phyloP scores from a whole-genome alignment of 257 asterid genomes.

The Pogostemon cablin region DNA sequence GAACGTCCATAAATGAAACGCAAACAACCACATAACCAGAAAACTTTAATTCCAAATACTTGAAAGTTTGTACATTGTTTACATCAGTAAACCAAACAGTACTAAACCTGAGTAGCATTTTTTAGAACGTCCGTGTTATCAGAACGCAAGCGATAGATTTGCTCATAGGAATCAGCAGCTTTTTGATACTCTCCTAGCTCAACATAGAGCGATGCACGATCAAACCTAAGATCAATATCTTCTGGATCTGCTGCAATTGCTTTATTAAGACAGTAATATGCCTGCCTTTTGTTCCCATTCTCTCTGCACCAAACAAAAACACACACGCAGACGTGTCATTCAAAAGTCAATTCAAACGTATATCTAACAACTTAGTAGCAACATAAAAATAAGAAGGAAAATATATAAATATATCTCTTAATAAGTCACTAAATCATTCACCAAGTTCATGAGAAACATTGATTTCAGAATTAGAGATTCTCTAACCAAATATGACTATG shows the following conservation, averaged over 20 bases:
- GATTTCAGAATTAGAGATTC: conserved; percentile 1
- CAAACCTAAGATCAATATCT: conserved; percentile 60
- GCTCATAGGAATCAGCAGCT: conserved; percentile 79
- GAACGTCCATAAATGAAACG: neutral
- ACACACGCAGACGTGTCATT: neutral
- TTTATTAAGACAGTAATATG: conserved; percentile 69
- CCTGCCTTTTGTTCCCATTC: conserved; percentile 65
- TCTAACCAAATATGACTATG: neutral
- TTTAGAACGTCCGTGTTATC: conserved; percentile 50
- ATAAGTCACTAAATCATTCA: conserved; percentile 18
- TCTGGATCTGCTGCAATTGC: conserved; percentile 83
- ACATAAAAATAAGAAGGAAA: neutral
- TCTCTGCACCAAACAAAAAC: conserved; percentile 46
- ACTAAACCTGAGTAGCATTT: conserved; percentile 61
- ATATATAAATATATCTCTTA: too few relatives aligned
- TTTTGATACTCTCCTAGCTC: conserved; percentile 67
- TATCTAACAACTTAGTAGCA: neutral
- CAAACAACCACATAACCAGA: too few relatives aligned
- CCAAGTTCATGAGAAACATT: neutral
- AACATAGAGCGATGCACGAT: conserved; percentile 66
- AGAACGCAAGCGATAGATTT: conserved; percentile 65
- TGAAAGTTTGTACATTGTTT: too few relatives aligned
- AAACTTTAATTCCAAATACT: too few relatives aligned
- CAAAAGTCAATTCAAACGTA: conserved; percentile 21
- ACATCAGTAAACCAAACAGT: too few relatives aligned